Base-by-base conservation (phyloP, 352 stramenopile genomes). In the Pythium catenulatum region DNA sequence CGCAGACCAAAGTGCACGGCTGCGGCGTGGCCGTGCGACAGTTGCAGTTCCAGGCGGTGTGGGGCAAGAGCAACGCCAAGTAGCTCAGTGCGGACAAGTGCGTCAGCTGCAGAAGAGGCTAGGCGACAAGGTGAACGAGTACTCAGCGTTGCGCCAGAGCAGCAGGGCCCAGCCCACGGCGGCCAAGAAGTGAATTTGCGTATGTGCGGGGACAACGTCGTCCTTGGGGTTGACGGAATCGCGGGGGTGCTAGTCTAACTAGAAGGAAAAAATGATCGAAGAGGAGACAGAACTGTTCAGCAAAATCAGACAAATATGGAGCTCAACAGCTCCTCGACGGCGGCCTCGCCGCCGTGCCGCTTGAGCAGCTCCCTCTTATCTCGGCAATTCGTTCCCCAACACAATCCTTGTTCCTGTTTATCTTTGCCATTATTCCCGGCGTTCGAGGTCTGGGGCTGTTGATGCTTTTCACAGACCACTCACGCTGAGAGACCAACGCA, bases 271-370 rank as follows among this genome's bases (percentile, higher is more conserved):
- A 50, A 50, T 11, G 43, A 50, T 19, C 11, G 43, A 50, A 50
- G 36, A 70, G 48, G 21, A 48, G 48, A 43, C 59, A 17, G 52
- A 50, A 21, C 7, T 43, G 30, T 32, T 78, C 37, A 72, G 15
- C n/a, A 19, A 15, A 66, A 23, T 54, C n/a, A 30, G n/a, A 30
- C 65, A 86, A 92, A 96, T 92, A 96, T 96, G 68, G 85, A 91
- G 77, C 90, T 95, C 21, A 98, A 70, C 32, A 98, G 89, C 66
- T 95, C 96, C 87, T 98, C 95, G 66, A 99, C 95, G n/a, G 96
- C 96, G 23, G 95, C 94, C 83, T 98, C 96, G 76, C 98, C 96
- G 43, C 96, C 96, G 74, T 97, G 90, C 56, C 91, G 92, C 37
- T 92, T 91, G 4, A 89, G 73, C 14, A 98, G 88, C 70, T 95